Conservation (phyloP, 352 stramenopile species). For the Globisporangium alternatum region DNA sequence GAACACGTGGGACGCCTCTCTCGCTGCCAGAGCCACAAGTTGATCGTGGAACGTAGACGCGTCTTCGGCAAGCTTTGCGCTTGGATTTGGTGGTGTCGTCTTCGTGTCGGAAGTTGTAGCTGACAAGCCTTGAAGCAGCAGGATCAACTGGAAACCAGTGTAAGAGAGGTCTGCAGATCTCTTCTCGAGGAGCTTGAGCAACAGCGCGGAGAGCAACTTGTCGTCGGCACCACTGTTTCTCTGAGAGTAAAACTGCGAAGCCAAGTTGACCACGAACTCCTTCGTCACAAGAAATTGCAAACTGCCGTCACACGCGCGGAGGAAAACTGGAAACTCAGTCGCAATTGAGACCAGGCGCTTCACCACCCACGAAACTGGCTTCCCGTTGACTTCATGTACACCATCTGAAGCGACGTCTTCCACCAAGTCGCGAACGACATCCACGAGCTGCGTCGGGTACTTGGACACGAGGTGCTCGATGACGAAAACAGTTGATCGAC, state of each 20-base stretch:
- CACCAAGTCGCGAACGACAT: constrained; percentile 44
- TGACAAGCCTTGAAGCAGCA: constrained; percentile 40
- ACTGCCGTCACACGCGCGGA: constrained; percentile 48
- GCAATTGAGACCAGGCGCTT: constrained; percentile 32
- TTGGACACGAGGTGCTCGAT: constrained; percentile 42
- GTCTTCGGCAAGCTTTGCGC: constrained; percentile 14
- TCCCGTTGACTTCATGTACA: not conserved
- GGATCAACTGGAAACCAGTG: constrained; percentile 42
- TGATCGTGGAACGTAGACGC: constrained; percentile 39
- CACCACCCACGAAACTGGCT: constrained; percentile 16
- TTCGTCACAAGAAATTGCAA: constrained; percentile 64
- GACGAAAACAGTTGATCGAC: constrained; percentile 22
- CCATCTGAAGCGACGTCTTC: constrained; percentile 17
- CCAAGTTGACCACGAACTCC: constrained; percentile 36
- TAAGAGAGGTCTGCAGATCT: constrained; percentile 37
- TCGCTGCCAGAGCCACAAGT: constrained; percentile 34
- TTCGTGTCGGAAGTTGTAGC: not conserved
- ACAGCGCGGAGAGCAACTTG: constrained; percentile 2
- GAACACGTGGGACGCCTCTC: constrained; percentile 26
- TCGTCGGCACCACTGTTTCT: not conserved
- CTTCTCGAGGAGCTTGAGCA: constrained; percentile 31
- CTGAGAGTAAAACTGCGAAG: constrained; percentile 18
- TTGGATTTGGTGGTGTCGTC: not conserved
- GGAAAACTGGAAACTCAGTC: constrained; percentile 29
- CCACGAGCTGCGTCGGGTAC: constrained; percentile 40